Percentiles rank a stretch among this genome's conserved stretches.
Conservation (phyloP, 2,329 filamentous ascomycete species). For the Raffaelea arxii region DNA sequence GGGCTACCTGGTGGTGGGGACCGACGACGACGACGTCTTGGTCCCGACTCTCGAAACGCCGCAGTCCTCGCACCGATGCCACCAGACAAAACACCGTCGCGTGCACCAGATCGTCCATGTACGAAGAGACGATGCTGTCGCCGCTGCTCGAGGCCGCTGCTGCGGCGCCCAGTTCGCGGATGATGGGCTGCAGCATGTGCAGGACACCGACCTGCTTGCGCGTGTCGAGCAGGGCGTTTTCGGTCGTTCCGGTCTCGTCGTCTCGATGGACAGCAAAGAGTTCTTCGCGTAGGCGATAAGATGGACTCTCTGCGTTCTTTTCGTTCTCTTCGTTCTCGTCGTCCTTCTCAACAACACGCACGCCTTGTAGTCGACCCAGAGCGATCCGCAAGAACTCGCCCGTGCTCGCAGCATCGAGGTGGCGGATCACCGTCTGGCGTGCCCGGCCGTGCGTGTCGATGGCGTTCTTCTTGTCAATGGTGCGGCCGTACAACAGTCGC, state of each 20-base stretch:
- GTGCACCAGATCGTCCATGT: conserved; percentile 60
- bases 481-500: conserved; percentile 77
- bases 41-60: conserved; percentile 17
- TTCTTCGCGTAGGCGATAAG: conserved; percentile 41
- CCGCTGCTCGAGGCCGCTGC: no score
- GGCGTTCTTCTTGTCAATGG: conserved; percentile 71
- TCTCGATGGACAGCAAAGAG: conserved; percentile 36
- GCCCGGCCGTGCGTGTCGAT: conserved; percentile 68
- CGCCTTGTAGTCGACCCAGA: conserved; percentile 56
- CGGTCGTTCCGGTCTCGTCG: neutral
- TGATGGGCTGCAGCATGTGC: conserved; percentile 82
- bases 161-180: conserved; percentile 71
- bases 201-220: conserved; percentile 85
- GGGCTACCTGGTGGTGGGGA: conserved; percentile 29
- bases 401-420: conserved; percentile 64
- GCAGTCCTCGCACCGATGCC: conserved; percentile 52
- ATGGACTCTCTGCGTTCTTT: no score
- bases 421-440: conserved; percentile 70
- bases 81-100: conserved; percentile 75
- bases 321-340: conserved; percentile 27
- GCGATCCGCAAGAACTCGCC: conserved; percentile 76
- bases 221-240: conserved; percentile 38
- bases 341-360: conserved; percentile 47
- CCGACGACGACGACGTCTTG: conserved; percentile 26
- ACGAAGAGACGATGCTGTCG: no score